Evolutionary conservation across 441 rosid species (phyloP), one percentile per base, ranked within the genome.

Genomic region (Pelargonium australe): DNA sequence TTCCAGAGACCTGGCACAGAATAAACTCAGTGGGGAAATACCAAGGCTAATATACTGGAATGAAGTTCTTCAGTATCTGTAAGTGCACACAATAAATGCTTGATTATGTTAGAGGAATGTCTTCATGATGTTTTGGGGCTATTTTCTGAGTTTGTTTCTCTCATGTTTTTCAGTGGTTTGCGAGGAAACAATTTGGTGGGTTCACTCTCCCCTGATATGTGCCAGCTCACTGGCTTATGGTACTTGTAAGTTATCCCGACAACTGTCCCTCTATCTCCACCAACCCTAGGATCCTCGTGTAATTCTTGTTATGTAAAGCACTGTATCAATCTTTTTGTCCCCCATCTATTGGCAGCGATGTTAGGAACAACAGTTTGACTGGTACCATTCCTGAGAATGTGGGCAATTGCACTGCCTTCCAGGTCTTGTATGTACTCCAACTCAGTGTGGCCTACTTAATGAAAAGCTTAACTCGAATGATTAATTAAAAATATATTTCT

Each of bases 1-100:
- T n/a, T n/a, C 43, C 73, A 91, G 99, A 5, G 97, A 94, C 70
- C 92, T 94, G 68, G 96, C 99, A 7, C 78, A 84, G 25, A 94
- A 94, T 75, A 90, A 80, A 78, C 89, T 94, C 9, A 81, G 73
- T 0, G 99, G 99, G 5, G 96, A 89, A 76, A 94, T 94, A 8
- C 96, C 99, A 0, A 80, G 96, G 71, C 70, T 94, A 41, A 85
- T 94, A 13, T 94, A 91, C 58, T 94, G 98, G 98, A 94, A 88
- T 75, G 98, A 94, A 79, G 97, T 91, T 2, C 69, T 94, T 66
- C 99, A 94, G 77, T 94, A 87, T 67, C 94, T 95, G 99, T 95
- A 68, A 85, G 95, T 78, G 13, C 40, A 7, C 40, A 7, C 28
- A 1, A 20, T 11, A 3, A 61, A 23, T 11, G 25, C 4, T 11